Conservation (phyloP, 2,329 filamentous ascomycete species). For the Fusarium mangiferae region DNA sequence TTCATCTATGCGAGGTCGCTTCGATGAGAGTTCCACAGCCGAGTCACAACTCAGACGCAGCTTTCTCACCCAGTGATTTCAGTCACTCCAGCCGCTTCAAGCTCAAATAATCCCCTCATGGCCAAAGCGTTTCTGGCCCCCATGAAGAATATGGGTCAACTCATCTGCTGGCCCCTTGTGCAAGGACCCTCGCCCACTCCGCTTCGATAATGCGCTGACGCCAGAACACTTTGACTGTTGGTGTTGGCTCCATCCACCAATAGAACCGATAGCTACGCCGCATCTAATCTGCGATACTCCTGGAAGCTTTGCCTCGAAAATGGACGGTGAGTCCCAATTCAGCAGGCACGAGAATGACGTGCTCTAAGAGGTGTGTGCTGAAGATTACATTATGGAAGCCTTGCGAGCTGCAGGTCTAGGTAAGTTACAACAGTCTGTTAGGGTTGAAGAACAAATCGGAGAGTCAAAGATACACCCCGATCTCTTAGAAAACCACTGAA, state of each 20-base stretch:
- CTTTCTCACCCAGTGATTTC: background rate
- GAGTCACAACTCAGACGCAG: background rate
- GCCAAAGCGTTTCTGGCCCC: conserved; percentile 22
- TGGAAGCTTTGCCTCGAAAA: conserved; percentile 1
- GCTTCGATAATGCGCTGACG: conserved; percentile 25
- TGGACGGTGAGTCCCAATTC: conserved; percentile 7
- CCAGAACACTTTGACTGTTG: background rate
- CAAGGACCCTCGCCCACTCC: conserved; percentile 26
- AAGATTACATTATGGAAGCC: background rate
- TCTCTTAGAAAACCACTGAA: background rate
- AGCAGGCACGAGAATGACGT: conserved; percentile 20
- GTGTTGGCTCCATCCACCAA: conserved; percentile 25
- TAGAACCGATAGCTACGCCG: conserved; percentile 4
- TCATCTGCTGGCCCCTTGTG: conserved; percentile 25
- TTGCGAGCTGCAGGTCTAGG: background rate
- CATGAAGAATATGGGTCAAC: conserved; percentile 18
- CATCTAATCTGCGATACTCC: conserved; percentile 31
- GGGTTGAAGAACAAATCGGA: background rate
- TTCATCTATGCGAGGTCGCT: conserved; percentile 16
- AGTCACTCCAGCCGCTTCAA: background rate
- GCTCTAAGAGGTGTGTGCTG: conserved; percentile 6
- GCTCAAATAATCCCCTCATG: conserved; percentile 34
- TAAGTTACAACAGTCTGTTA: background rate
- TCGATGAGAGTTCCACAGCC: background rate
- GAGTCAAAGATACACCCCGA: background rate